Conservation (phyloP, 2,329 filamentous ascomycete genomes). For the Ophiosphaerella herpotricha region DNA sequence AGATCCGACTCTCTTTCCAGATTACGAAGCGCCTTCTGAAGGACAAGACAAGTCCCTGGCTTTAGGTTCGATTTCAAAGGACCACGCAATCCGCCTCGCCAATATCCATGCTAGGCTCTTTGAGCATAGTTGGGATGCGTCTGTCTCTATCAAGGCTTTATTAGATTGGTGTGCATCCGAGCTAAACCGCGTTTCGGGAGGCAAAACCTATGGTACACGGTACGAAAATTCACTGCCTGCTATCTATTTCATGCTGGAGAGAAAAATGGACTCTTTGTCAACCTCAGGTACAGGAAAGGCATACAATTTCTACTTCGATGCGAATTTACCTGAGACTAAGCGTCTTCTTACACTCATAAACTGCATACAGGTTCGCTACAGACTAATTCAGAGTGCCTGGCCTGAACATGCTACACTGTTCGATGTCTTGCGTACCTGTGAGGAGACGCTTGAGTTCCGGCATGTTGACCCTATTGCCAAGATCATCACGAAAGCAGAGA, state of each 20-base stretch:
- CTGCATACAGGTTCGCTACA: constrained; percentile 73
- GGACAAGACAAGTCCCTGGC: constrained; percentile 29
- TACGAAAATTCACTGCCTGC: constrained; percentile 65
- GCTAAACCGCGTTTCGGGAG: constrained; percentile 31
- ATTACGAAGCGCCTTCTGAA: constrained; percentile 63
- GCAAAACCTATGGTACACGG: constrained; percentile 27
- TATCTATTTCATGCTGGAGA: constrained; percentile 67
- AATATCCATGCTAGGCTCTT: constrained; percentile 43
- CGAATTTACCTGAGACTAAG: constrained; percentile 76
- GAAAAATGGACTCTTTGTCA: constrained; percentile 55
- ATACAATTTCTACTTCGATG: constrained; percentile 90
- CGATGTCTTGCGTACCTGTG: constrained; percentile 77
- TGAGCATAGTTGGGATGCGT: constrained; percentile 17
- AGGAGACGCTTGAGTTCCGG: constrained; percentile 73
- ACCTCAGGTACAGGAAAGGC: constrained; percentile 35
- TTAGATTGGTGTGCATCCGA: constrained; percentile 38
- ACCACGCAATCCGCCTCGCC: constrained; percentile 41
- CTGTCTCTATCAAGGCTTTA: constrained; percentile 31
- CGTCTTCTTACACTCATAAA: constrained; percentile 72
- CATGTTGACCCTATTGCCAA: constrained; percentile 85
- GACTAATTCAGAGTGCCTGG: constrained; percentile 66
- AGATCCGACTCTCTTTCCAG: constrained; percentile 80
- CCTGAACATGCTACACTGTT: constrained; percentile 77
- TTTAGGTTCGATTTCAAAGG: constrained; percentile 30
- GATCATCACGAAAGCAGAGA: constrained; percentile 83